A percentile compares a stretch with the other conserved stretches of the same genome.
These are phyloP conservation scores for Pythium plurisporium DNA, from an alignment of 352 stramenopile species.

Conservation along the genomic window DNA sequence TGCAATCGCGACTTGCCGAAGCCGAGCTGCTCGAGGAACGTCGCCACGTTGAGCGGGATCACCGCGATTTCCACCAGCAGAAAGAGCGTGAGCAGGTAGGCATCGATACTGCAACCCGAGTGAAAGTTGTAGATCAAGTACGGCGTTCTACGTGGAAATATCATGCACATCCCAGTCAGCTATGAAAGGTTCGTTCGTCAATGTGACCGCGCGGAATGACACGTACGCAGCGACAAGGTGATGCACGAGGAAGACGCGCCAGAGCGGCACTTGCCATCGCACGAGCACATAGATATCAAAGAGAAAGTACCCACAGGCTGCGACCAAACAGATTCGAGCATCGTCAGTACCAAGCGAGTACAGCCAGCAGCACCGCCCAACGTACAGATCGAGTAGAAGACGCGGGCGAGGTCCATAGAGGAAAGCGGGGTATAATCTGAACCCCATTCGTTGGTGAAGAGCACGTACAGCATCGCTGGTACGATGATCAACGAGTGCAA, in stretches of 20 bases:
- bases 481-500: constrained; percentile 71
- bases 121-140: constrained; percentile 85
- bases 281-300: constrained; percentile 75
- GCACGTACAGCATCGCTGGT: constrained; percentile 56
- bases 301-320: constrained; percentile 81
- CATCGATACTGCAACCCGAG: constrained; percentile 60
- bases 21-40: constrained; percentile 74
- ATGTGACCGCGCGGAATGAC: no score
- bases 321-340: not conserved
- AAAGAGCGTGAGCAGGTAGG: constrained; percentile 79
- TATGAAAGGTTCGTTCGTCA: no score
- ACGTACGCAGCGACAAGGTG: constrained; percentile 78
- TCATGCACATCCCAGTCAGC: not conserved
- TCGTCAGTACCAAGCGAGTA: not conserved
- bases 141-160: constrained; percentile 45
- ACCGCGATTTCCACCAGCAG: constrained; percentile 82
- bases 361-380: not conserved
- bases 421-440: constrained; percentile 48
- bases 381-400: constrained; percentile 79
- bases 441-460: constrained; percentile 61
- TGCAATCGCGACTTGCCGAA: constrained; percentile 59
- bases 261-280: constrained; percentile 66
- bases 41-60: constrained; percentile 77
- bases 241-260: constrained; percentile 75
- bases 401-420: constrained; percentile 43